Evolutionary conservation across 2,329 filamentous ascomycete species (phyloP), one percentile per base, ranked within the genome.

Genomic region (Aureobasidium sp.): DNA sequence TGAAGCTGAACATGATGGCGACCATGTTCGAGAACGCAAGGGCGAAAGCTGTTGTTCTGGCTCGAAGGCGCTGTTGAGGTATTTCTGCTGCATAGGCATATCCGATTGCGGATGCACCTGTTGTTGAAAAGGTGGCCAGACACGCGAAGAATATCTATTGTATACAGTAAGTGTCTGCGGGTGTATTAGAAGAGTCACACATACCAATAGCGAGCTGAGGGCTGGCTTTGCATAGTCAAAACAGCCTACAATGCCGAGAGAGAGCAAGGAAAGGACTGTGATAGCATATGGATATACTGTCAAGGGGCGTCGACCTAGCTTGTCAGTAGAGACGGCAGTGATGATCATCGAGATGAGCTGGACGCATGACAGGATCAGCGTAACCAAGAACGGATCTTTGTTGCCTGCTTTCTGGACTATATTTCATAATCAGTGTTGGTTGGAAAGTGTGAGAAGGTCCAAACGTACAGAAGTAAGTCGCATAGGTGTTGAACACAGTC

Each of bases 1-100:
- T 70, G 60, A 74, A 74, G 49, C 67, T 73, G 50, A 74, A 73
- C 67, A 74, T 70, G 55, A 72, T 71, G 10, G 64, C 68, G 10
- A 74, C 59, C 24, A 67, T 44, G 44, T 73, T 73, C 1, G 70
- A 71, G 3, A 61, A 60, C 0, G 71, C 71, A 0, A 74, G 63
- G 10, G 67, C 64, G 65, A 66, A 72, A 1, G 62, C 69, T 0
- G 69, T 68, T 4, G 71, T 73, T 21, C 63, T 62, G 3, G 71
- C 70, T 30, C 70, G 68, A 3, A 73, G 63, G 2, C 69, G 66
- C 57, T 73, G 71, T 21, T 67, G 62, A 0, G 71, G 69, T 14
- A 72, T 63, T 53, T 73, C 71, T 6, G 70, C 67, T 0, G 70
- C 68, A 39, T 72, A 73, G 1, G 71, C 69, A 55, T 73, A 73